Evolutionary conservation across 495 filamentous ascomycete genomes (phyloP).

Genomic region (Hypoxylon crocopeplum): DNA sequence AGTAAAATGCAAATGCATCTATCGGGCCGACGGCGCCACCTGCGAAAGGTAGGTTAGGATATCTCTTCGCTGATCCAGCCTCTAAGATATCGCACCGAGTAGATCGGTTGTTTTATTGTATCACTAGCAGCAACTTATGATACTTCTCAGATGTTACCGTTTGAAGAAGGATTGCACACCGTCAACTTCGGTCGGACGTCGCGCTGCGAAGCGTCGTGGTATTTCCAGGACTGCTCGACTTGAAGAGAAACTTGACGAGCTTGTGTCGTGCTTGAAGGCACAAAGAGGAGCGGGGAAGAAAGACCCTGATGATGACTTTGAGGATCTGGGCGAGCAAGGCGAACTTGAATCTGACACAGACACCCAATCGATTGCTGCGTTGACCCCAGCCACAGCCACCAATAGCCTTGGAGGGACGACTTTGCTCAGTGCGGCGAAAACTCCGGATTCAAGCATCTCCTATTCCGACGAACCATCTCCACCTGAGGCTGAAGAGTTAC

Average conservation of each 20-base stretch:
- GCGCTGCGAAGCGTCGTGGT: slow-evolving; percentile 27
- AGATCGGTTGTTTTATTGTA: neutral
- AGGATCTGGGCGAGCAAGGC: slow-evolving; percentile 34
- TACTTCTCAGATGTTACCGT: slow-evolving; percentile 52
- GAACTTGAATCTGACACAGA: slow-evolving; percentile 6
- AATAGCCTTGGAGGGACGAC: slow-evolving; percentile 8
- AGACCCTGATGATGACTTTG: slow-evolving; percentile 44
- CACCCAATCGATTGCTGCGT: neutral
- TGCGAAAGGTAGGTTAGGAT: slow-evolving; percentile 53
- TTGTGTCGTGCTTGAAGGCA: slow-evolving; percentile 54
- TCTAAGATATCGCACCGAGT: neutral
- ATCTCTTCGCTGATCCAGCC: slow-evolving; percentile 13
- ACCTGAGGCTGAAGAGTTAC: slow-evolving; percentile 39
- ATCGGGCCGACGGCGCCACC: slow-evolving; percentile 41
- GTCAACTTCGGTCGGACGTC: slow-evolving; percentile 45
- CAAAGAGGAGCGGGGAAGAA: slow-evolving; percentile 16
- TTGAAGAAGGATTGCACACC: slow-evolving; percentile 54
- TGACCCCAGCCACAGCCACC: slow-evolving; percentile 5
- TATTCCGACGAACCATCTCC: slow-evolving; percentile 12
- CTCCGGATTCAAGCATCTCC: slow-evolving; percentile 7
- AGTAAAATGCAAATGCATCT: slow-evolving; percentile 61
- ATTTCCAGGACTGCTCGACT: slow-evolving; percentile 48
- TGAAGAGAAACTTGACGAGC: slow-evolving; percentile 60
- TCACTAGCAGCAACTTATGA: neutral
- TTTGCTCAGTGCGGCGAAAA: slow-evolving; percentile 5